Base-by-base conservation (phyloP, 2,329 filamentous ascomycete genomes). In the Apiospora aurea region DNA sequence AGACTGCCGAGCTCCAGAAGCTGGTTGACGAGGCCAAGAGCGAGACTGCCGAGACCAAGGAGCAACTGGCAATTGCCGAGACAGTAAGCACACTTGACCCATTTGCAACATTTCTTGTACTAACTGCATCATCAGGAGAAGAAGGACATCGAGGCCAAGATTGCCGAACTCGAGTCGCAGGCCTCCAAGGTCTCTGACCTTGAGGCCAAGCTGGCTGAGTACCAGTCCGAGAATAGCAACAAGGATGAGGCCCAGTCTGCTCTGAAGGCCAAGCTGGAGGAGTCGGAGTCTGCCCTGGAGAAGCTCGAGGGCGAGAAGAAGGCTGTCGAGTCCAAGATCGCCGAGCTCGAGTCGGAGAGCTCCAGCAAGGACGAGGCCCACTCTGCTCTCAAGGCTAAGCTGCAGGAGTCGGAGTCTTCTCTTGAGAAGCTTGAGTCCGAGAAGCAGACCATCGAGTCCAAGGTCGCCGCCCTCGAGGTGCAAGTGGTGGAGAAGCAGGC, bases 11-110 rank as follows among this genome's bases (percentile, higher is more conserved):
- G n/a, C 77, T 82, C 44, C 75, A 80, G 69, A 77, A 77, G 70
- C 74, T 82, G 72, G 74, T 74, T 7, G 79, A 83, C 70, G 78
- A 78, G 68, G 82, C 82, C 4, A 79, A 83, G 71, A 76, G 80
- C 71, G 82, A 83, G 74, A 80, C 80, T 4, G 76, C 79, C 34
- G 81, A 84, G 76, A 79, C 80, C 14, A 78, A 81, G 38, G 81
- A 82, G 26, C 78, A 83, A 68, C 77, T 86, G 10, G 77, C 80
- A 69, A 73, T 77, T 43, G 77, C 78, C 1, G 75, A 81, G 64
- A 74, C 75, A 38, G 82, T 83, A 79, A 74, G 80, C 70, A 51
- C 2, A 49, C 57, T 24, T 21, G 11, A 44, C 8, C 8, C 18
- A 4, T 41, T 14, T 41, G 0, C 13, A 13, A 14, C 2, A 1